These are phyloP conservation scores for Nemania sp. DNA, from an alignment of 2,329 filamentous ascomycete species.

Conservation along the genomic window DNA sequence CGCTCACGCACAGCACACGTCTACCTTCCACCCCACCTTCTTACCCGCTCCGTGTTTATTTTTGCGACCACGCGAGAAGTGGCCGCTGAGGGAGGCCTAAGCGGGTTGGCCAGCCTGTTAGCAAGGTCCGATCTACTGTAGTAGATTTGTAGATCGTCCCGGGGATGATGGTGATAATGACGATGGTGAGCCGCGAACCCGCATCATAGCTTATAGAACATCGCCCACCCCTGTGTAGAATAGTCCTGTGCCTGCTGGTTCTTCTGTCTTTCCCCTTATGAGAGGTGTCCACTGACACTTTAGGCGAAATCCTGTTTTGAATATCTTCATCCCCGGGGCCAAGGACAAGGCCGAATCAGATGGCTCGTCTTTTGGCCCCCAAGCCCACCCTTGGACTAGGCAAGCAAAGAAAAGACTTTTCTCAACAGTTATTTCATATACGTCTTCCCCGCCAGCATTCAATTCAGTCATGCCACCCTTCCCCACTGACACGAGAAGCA, in stretches of 20 bases:
- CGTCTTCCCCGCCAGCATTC: not conserved
- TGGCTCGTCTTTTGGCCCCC: constrained; percentile 15
- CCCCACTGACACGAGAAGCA: constrained; percentile 4
- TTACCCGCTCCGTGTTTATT: constrained; percentile 16
- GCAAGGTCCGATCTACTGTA: not conserved
- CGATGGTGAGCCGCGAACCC: constrained; percentile 1
- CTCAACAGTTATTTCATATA: not conserved
- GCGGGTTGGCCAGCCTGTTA: not conserved
- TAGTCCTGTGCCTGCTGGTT: not conserved
- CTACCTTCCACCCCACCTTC: not conserved
- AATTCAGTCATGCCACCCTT: not conserved
- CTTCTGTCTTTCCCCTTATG: not conserved
- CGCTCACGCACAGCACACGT: not conserved
- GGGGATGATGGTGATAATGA: not conserved
- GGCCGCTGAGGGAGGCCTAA: not conserved
- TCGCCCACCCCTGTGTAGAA: not conserved
- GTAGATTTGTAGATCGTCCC: constrained; percentile 2
- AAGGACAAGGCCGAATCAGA: constrained; percentile 6
- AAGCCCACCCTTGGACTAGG: constrained; percentile 12
- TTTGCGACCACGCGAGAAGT: constrained; percentile 25
- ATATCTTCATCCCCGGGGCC: not conserved
- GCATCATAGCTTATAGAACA: constrained; percentile 7
- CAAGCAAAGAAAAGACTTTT: not conserved
- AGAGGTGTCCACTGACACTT: too few relatives aligned
- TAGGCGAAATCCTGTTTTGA: too few relatives aligned